Base-by-base conservation (phyloP, 169 alveolate species). In the Toxoplasma gondii region DNA sequence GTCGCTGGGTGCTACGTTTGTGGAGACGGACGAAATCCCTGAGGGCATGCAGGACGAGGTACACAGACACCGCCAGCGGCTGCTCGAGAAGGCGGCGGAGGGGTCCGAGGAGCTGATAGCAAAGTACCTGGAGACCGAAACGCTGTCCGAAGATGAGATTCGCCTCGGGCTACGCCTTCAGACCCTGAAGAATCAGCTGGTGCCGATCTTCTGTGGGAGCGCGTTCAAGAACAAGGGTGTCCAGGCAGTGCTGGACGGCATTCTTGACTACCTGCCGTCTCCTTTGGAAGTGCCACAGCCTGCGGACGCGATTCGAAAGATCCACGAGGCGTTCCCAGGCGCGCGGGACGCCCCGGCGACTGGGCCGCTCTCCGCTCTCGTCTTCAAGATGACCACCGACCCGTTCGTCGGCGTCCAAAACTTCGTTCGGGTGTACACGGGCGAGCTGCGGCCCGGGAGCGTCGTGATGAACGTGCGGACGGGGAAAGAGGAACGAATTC, bases 221-320 rank as follows among this genome's bases (percentile, higher is more conserved):
- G 97, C 99, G 53, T 94, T 99, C 74, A 98, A 98, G 93, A 99
- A 99, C 94, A 98, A 97, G 95, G 99, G 99, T 24, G 99, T 98
- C 0, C 99, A 99, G 96, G 96, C 97, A 44, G 97, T 98, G n/a
- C 94, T 99, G 49, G 99, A 99, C 86, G 99, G 99, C 34, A 99
- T 99, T 7, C 91, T 98, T 24, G 98, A 97, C 80, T 98, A 97
- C 94, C 95, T 99, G 41, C 99, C 99, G 24, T 93, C 97, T 27
- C 99, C 99, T 24, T 53, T 88, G n/a, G 98, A 31, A 2, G 83
- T 92, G 92, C 90, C 90, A 12, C 41, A 24, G 34, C 64, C 90
- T 19, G 86, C 86, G 44, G 86, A 78, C 2, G 86, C 49, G 86
- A 78, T 36, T 45, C 7, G n/a, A 27, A 64, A 64, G 74, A 64